Evolutionary conservation across 768 basidiomycete species (phyloP).

Genomic region (Punctularia strigosozonata): DNA sequence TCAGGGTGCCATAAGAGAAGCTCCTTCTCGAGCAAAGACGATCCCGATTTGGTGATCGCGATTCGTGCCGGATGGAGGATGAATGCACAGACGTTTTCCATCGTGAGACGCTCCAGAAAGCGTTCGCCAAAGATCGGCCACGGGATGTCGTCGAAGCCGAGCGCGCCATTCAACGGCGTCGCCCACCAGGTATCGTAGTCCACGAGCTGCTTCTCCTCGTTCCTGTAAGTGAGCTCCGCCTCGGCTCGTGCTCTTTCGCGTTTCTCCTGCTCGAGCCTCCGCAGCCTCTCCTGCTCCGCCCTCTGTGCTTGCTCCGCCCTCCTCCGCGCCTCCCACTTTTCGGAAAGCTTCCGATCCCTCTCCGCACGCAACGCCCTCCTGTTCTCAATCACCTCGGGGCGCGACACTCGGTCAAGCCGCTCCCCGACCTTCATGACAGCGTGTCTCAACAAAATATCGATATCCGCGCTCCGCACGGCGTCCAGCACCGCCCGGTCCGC

Average conservation of each 20-base stretch:
- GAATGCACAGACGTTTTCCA: background rate
- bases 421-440: too few species aligned
- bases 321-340: too few species aligned
- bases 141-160: background rate
- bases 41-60: background rate
- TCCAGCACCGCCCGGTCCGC: too few species aligned
- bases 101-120: too few species aligned
- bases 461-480: too few species aligned
- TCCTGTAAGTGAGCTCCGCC: background rate
- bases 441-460: too few species aligned
- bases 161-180: background rate
- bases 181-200: background rate
- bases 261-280: background rate
- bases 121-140: background rate
- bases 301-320: too few species aligned
- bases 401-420: too few species aligned
- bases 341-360: too few species aligned
- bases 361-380: too few species aligned
- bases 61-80: background rate
- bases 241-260: background rate
- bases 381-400: too few species aligned
- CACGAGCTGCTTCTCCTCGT: background rate
- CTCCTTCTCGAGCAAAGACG: background rate
- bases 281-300: background rate
- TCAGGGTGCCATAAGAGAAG: background rate